phyloP scores from a whole-genome alignment of 805 yeast species.

The Candida piceae region DNA sequence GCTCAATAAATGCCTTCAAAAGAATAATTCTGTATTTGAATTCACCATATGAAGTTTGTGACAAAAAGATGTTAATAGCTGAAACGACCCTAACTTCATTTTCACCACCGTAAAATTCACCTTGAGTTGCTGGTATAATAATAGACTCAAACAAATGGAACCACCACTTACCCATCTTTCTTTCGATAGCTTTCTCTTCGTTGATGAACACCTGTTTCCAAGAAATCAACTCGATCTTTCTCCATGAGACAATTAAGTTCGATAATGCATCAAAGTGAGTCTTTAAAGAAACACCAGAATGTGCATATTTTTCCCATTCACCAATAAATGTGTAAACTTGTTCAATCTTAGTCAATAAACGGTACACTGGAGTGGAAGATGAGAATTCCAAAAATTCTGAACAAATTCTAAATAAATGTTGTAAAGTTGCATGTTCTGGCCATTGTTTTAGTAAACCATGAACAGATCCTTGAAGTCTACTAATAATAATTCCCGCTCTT shows the following conservation, averaged over 20 bases:
- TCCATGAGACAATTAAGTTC: conserved; percentile 78
- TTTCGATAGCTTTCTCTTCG: conserved; percentile 49
- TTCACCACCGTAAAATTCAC: conserved; percentile 32
- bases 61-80: conserved; percentile 69
- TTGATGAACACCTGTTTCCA: conserved; percentile 74
- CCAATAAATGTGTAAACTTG: conserved; percentile 75
- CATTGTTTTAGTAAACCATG: conserved; percentile 53
- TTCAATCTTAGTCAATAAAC: conserved; percentile 75
- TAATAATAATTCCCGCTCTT: conserved; percentile 47
- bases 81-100: conserved; percentile 37
- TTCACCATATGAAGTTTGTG: conserved; percentile 76
- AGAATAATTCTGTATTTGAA: conserved; percentile 53
- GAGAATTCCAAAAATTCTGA: conserved; percentile 63
- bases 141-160: conserved; percentile 81
- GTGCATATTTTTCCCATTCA: conserved; percentile 94
- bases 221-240: conserved; percentile 77
- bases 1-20: conserved; percentile 59
- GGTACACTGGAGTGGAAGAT: conserved; percentile 66
- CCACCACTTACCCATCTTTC: conserved; percentile 79
- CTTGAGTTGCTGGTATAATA: conserved; percentile 45
- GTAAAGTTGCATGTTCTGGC: conserved; percentile 94
- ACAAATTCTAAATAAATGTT: conserved; percentile 57
- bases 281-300: conserved; percentile 63
- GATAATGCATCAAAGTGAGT: conserved; percentile 55
- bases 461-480: conserved; percentile 41